Evolutionary conservation across 495 filamentous ascomycete genomes (phyloP).

Genomic region (Penicillium taxi): DNA sequence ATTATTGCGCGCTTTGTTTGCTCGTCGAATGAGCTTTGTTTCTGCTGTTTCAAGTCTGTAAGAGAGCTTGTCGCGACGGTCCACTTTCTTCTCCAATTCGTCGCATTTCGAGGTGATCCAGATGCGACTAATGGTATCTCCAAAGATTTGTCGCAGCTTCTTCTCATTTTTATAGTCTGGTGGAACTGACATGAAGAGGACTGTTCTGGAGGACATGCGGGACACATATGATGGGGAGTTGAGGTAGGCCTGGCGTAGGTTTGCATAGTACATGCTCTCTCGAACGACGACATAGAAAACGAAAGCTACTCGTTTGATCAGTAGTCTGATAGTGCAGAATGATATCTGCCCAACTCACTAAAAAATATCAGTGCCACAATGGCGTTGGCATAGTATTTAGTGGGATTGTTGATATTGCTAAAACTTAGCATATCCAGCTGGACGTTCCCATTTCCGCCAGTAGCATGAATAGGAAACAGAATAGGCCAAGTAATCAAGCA

Average conservation of each 20-base stretch:
- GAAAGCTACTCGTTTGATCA: constrained; percentile 39
- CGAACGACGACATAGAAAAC: constrained; percentile 58
- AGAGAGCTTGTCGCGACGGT: constrained; percentile 50
- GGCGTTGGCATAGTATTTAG: constrained; percentile 55
- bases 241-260: constrained; percentile 62
- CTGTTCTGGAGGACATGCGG: constrained; percentile 59
- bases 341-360: constrained; percentile 32
- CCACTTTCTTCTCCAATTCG: constrained; percentile 48
- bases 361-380: constrained; percentile 47
- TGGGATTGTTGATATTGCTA: constrained; percentile 51
- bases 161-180: constrained; percentile 49
- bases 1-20: constrained; percentile 47
- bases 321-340: constrained; percentile 1
- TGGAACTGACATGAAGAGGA: constrained; percentile 62
- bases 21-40: constrained; percentile 53
- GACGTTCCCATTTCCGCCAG: constrained; percentile 50
- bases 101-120: constrained; percentile 56
- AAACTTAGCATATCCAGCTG: constrained; percentile 59
- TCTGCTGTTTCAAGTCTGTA: constrained; percentile 59
- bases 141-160: constrained; percentile 51
- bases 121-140: constrained; percentile 48
- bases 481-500: constrained; percentile 74
- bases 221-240: constrained; percentile 59
- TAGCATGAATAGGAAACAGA: constrained; percentile 71
- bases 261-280: constrained; percentile 62